Evolutionary conservation across 1,284 basidiomycete species (phyloP).

Genomic region (Moniliophthora roreri): DNA sequence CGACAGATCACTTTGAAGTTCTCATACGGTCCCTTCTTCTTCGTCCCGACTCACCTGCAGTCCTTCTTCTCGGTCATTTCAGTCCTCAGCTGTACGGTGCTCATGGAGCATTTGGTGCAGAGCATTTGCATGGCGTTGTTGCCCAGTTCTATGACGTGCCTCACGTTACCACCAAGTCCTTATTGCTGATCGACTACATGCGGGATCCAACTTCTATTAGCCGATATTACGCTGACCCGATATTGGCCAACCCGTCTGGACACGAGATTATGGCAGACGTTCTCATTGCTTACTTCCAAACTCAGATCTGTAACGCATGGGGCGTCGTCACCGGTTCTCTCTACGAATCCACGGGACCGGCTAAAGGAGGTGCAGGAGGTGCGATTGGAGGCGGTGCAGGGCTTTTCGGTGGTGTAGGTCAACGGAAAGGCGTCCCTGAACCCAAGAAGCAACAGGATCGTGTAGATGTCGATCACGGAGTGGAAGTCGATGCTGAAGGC

Average conservation of each 20-base stretch:
- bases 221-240: constrained; percentile 77
- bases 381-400: constrained; percentile 39
- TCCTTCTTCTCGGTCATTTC: constrained; percentile 91
- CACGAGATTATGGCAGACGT: constrained; percentile 87
- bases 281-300: constrained; percentile 84
- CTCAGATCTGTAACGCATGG: constrained; percentile 87
- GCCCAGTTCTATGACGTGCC: constrained; percentile 96
- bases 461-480: constrained; percentile 25
- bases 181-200: constrained; percentile 83
- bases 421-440: constrained; percentile 62
- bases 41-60: constrained; percentile 85
- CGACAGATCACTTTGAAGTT: constrained; percentile 85
- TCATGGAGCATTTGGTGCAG: constrained; percentile 84
- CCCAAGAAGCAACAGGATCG: constrained; percentile 20
- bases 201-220: constrained; percentile 66
- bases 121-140: constrained; percentile 84
- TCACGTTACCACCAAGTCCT: constrained; percentile 82
- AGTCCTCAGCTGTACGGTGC: constrained; percentile 77
- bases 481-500: constrained; percentile 27
- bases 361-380: constrained; percentile 30
- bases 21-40: constrained; percentile 88
- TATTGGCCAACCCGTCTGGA: constrained; percentile 79
- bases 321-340: constrained; percentile 66
- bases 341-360: constrained; percentile 50
- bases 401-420: constrained; percentile 74